Base-by-base conservation (phyloP, 1,284 basidiomycete genomes). In the Inonotus obliquus region DNA sequence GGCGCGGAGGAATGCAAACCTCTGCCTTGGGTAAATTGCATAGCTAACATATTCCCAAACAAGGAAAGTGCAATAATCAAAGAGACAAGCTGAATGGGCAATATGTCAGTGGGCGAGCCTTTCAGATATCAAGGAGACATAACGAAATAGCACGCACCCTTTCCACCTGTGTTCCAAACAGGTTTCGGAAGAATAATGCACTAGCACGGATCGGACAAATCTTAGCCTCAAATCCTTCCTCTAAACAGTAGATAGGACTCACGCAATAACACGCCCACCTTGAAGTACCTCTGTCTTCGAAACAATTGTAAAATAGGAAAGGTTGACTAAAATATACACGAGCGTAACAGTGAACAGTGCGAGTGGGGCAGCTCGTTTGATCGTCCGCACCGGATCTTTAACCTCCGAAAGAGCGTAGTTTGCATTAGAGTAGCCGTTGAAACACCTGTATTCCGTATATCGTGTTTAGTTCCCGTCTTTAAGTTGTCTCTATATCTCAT, bases 321-420 rank as follows among this genome's bases (percentile, higher is more conserved):
- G 67, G 65, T 89, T 89, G 58, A 87, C 81, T 17, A 80, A 74
- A 38, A 89, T 59, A 65, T 89, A 90, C 2, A 83, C 76, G 0
- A 77, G 64, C 0, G 82, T 78, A 2, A 86, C 81, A 21, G 76
- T 74, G 17, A 77, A 60, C 75, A 89, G 81, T 0, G 86, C 86
- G 4, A 87, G 67, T 0, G 87, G 86, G 3, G 83, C 86, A 0
- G 87, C 87, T 4, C 78, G 73, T 68, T 83, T 87, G 67, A 90
- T 81, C 0, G 87, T 89, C 37, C 78, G 77, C 4, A 88, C 78
- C 1, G 87, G 87, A 65, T 89, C 77, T 25, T 77, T 79, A 13
- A 88, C 76, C 68, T 90, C 87, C 3, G 85, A 87, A 2, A 90
- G 75, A 0, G 84, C 85, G 64, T 87, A 89, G 68, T 89, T 89